These are phyloP conservation scores for Trichoderma harzianum DNA, from an alignment of 2,329 filamentous ascomycete genomes.

Conservation along the genomic window DNA sequence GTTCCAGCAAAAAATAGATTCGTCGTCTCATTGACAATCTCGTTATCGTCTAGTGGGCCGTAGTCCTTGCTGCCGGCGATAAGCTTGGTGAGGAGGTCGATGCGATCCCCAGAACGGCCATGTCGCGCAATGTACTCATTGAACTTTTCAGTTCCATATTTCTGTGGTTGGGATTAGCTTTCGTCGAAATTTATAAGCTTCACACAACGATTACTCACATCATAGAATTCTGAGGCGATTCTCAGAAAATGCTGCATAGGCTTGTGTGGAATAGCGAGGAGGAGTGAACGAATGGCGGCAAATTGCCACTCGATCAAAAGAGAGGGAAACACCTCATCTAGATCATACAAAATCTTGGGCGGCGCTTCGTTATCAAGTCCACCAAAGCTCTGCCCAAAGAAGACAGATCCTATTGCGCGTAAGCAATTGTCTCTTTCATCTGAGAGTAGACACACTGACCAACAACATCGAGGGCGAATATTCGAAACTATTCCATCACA, in stretches of 20 bases:
- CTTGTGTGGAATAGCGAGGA: neutral
- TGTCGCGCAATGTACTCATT: neutral
- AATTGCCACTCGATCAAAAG: constrained; percentile 2
- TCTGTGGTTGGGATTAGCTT: neutral
- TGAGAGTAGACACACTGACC: neutral
- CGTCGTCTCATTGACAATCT: neutral
- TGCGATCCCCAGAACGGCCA: neutral
- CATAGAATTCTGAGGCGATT: neutral
- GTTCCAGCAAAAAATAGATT: neutral
- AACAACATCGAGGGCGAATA: constrained; percentile 2
- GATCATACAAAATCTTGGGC: neutral
- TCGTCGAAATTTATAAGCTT: neutral
- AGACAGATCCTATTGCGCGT: neutral
- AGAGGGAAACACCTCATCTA: constrained; percentile 3
- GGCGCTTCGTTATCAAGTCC: neutral
- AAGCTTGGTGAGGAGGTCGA: constrained; percentile 1
- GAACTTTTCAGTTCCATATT: neutral
- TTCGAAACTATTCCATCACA: constrained; percentile 1
- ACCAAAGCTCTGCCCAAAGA: neutral
- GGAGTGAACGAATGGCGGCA: neutral
- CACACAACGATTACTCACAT: neutral
- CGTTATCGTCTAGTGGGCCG: neutral
- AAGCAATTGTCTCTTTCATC: neutral
- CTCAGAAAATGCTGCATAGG: neutral
- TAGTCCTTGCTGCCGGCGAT: neutral